Evolutionary conservation across 345 rosid genomes (phyloP), one percentile per base, ranked within the genome.

Genomic region (Cardamine chenopodiifolia): DNA sequence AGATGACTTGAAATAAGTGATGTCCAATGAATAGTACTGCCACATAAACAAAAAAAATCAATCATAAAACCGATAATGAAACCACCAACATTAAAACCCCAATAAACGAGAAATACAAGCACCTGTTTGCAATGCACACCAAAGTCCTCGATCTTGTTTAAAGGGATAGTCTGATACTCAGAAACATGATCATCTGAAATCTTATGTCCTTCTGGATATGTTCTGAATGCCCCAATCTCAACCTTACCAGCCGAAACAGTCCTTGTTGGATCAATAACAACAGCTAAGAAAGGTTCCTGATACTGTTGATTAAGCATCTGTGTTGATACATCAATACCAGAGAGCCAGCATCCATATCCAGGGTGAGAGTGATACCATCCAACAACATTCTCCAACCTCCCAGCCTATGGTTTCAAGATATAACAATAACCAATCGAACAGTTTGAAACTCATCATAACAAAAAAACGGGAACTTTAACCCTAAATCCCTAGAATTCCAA

Each of bases 161-260:
- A 84, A 72, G 99, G 99, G 74, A 96, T 96, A 54, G 96, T 96
- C 79, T 96, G 99, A 74, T 96, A 96, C 85, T 96, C 76, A 37
- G 76, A 77, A n/a, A 77, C 80, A 70, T 63, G 80, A 47, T 77
- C 76, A 48, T 70, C 80, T 0, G 76, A 44, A 7, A 57, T 63
- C 72, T 77, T 77, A 64, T 77, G 72, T 17, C 80, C 80, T 22
- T 96, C 93, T 1, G 98, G 97, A 67, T 96, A 92, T n/a, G 99
- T 92, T 81, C 98, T 87, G 77, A 92, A 92, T 18, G 99, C 97
- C 68, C 98, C 99, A 63, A 96, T 96, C 88, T 96, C 99, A 62
- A 96, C 99, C 86, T 96, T 96, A 60, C 99, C 99, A 80, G 99
- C 99, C 4, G 99, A 92, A 54, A 92, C 98, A 72, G 99, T 96